A percentile compares a stretch with the other conserved stretches of the same genome.
These are phyloP conservation scores for Diaporthe nobilis DNA, from an alignment of 2,329 filamentous ascomycete species.

Conservation along the genomic window DNA sequence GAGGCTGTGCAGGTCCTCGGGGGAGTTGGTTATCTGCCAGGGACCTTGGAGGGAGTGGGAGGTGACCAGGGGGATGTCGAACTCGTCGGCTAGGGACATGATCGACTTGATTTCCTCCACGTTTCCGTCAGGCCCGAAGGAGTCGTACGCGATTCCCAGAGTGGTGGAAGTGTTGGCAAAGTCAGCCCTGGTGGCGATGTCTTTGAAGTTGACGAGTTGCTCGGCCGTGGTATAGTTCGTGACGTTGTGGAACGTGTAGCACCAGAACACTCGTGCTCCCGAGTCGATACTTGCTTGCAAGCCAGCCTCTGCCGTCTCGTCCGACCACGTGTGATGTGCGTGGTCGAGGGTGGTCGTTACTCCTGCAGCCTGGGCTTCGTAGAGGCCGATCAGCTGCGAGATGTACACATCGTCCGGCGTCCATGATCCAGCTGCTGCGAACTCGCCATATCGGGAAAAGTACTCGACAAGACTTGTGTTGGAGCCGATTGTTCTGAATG, in stretches of 20 bases:
- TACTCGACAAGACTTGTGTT: constrained; percentile 66
- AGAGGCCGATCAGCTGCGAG: constrained; percentile 61
- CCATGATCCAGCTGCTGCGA: constrained; percentile 50
- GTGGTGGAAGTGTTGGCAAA: constrained; percentile 50
- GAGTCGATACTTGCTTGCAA: constrained; percentile 63
- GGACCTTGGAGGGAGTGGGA: constrained; percentile 58
- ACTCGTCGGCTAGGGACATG: constrained; percentile 47
- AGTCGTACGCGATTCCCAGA: constrained; percentile 60
- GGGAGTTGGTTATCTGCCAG: constrained; percentile 56
- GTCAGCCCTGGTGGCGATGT: constrained; percentile 50
- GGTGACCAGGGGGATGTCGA: constrained; percentile 61
- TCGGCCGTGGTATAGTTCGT: constrained; percentile 52
- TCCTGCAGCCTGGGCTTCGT: constrained; percentile 66
- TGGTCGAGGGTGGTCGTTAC: constrained; percentile 68
- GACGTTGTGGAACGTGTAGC: constrained; percentile 57
- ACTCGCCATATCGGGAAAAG: constrained; percentile 57
- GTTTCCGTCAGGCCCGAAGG: constrained; percentile 46
- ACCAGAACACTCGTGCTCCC: constrained; percentile 63
- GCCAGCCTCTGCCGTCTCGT: constrained; percentile 58
- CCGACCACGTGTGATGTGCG: constrained; percentile 63
- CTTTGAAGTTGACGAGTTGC: constrained; percentile 56
- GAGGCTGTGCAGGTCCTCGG: constrained; percentile 54
- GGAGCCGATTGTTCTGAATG: constrained; percentile 65
- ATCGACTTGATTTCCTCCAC: constrained; percentile 50
- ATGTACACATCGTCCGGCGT: constrained; percentile 62